Base-by-base conservation (phyloP, 768 basidiomycete genomes). In the Russula vinacea region DNA sequence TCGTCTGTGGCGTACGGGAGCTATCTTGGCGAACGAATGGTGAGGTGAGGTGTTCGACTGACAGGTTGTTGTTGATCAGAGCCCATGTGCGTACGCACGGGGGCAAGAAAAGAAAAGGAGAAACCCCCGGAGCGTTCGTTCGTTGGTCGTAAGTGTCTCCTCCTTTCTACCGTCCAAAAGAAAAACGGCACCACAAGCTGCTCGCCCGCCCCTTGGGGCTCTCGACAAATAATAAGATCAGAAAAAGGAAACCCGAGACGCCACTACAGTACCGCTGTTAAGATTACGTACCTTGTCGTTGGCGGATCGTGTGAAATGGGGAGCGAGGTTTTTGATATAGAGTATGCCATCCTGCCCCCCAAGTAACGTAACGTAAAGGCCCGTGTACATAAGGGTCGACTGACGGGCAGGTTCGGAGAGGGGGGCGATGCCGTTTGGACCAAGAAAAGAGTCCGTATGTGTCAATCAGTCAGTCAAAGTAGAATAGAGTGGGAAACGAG, bases 331-430 rank as follows among this genome's bases (percentile, higher is more conserved):
- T 35, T 62, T 16, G 26, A n/a, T 22, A 47, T 50, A 1, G 49
- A 29, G 26, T 17, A 50, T 29, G 14, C 26, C n/a, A n/a, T n/a
- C n/a, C 13, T 29, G 7, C 14, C 14, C 49, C 55, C 61, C 29
- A 29, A 16, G 45, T 22, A 47, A 47, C 50, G 61, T 40, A 40
- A 61, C 60, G 60, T 62, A 62, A 58, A 39, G 8, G 3, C 22
- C 45, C 22, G 35, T 24, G n/a, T 11, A 26, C 11, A 58, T 1
- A 7, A 39, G 44, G 37, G 29, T 35, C 47, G 49, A 50, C 33
- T 8, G 19, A 40, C 26, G 19, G 14, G 22, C 13, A 29, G 10
- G 37, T 50, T 37, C 45, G 22, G 29, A 2, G 29, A 29, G 29
- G 35, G 47, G 42, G 37, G 33, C 22, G 22, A 24, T 16, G 5